Conservation (phyloP, 805 yeast genomes). For the Diddensiella caesifluorescens region DNA sequence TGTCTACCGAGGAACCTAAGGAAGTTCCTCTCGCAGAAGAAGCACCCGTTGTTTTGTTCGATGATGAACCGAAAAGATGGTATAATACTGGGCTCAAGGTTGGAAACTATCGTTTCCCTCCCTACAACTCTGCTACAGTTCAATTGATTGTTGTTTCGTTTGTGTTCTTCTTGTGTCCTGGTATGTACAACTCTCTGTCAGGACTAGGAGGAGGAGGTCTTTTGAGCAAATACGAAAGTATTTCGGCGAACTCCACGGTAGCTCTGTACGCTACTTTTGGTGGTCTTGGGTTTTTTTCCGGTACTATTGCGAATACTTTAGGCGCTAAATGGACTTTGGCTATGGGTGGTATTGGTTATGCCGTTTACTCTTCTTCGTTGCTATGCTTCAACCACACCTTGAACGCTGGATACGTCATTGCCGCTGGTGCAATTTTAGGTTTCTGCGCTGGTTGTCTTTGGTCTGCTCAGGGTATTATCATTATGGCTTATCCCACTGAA, state of each 20-base stretch:
- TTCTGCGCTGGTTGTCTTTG: constrained; percentile 48
- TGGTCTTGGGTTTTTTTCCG: constrained; percentile 41
- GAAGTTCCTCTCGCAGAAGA: neutral
- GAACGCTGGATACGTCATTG: constrained; percentile 32
- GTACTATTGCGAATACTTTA: constrained; percentile 36
- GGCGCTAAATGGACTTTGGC: constrained; percentile 39
- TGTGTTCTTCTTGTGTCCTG: constrained; percentile 46
- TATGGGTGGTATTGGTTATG: constrained; percentile 43
- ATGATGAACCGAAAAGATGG: constrained; percentile 1
- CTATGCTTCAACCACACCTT: constrained; percentile 36
- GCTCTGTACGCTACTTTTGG: constrained; percentile 54
- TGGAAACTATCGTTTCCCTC: constrained; percentile 27
- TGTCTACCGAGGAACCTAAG: neutral
- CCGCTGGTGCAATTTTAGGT: constrained; percentile 53
- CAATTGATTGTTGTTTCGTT: constrained; percentile 44
- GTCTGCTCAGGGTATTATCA: constrained; percentile 52
- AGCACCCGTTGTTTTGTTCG: neutral
- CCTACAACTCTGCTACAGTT: constrained; percentile 36
- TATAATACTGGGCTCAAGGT: neutral
- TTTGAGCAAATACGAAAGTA: constrained; percentile 26
- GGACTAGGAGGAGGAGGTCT: constrained; percentile 17
- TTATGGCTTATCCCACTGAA: constrained; percentile 51
- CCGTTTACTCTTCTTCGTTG: constrained; percentile 41
- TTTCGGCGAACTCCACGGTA: constrained; percentile 33
- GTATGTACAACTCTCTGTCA: constrained; percentile 29